A percentile compares a stretch with the other conserved stretches of the same genome.
These are phyloP conservation scores for Aegilops sharonensis DNA, from an alignment of 176 grass and related monocot genomes.

Conservation along the genomic window DNA sequence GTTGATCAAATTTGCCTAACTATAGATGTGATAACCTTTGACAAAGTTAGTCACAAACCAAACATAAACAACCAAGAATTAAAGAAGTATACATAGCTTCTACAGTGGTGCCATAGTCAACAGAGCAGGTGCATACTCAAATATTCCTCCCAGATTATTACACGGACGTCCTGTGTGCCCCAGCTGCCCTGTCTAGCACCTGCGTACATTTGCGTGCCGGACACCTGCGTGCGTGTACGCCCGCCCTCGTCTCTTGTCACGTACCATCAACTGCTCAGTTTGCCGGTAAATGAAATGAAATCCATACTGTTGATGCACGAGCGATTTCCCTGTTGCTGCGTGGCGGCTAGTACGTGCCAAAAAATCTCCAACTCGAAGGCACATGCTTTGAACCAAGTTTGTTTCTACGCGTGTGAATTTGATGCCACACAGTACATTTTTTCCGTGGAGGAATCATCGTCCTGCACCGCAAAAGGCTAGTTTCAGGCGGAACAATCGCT, in stretches of 20 bases:
- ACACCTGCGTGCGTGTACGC: background rate
- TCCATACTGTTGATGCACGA: background rate
- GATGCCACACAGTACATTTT: background rate
- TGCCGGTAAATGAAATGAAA: background rate
- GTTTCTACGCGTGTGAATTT: background rate
- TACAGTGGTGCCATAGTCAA: no score
- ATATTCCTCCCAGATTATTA: no score
- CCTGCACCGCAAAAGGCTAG: background rate
- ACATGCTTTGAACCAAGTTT: background rate
- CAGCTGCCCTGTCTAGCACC: background rate
- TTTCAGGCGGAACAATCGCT: background rate
- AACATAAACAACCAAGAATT: no score
- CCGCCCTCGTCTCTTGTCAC: background rate
- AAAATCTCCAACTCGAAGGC: background rate
- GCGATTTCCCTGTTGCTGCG: background rate
- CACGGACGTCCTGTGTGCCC: background rate
- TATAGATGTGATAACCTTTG: no score
- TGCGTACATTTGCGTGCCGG: background rate
- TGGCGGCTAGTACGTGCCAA: background rate
- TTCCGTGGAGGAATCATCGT: background rate
- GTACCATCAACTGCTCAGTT: background rate
- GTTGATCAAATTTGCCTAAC: no score
- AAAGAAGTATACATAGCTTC: no score
- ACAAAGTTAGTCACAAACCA: no score
- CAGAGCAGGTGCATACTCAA: no score